Base-by-base conservation (phyloP, 495 filamentous ascomycete genomes). In the Podospora conica region DNA sequence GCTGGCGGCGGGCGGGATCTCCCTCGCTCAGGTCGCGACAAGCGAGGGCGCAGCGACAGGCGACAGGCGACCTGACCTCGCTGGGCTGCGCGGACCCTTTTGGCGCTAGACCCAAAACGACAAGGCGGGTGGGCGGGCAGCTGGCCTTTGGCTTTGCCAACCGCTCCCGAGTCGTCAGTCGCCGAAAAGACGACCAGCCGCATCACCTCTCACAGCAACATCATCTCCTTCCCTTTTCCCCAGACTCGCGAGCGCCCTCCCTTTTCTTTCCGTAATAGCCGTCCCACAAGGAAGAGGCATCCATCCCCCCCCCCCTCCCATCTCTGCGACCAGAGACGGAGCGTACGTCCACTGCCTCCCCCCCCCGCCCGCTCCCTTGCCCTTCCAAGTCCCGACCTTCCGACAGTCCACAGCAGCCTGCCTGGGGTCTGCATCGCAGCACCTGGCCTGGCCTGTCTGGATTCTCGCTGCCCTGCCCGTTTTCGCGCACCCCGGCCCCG, bases 181-280 rank as follows among this genome's bases (percentile, higher is more conserved):
- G 57, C 67, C 71, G 67, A 73, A 71, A 71, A 71, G 66, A 62
- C 59, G 57, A 60, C 69, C 69, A 69, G 71, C 71, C 71, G 72
- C 72, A 70, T 67, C 65, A 60, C 69, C 63, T 68, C 68, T 63
- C 29, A 60, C 61, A 63, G 58, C 59, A 55, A 65, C 63, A 62
- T 60, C 64, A 63, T 64, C 54, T 64, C 66, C 64, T 60, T 21
- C 61, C 62, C 66, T 60, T 40, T 64, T 25, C 33, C 54, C 58
- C 58, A 48, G 22, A 58, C 65, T 40, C 57, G 12, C 60, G 29
- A 54, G 24, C 63, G 40, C 40, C 40, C 40, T 31, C 60, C 23
- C 40, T n/a, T 55, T 33, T 60, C 28, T 61, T 25, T 58, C 48
- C 28, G 58, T 21, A 33, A 65, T 54, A 55, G 56, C 60, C 29